Evolutionary conservation across 495 filamentous ascomycete species (phyloP), one percentile per base, ranked within the genome.

Genomic region (Penicillium bialowiezense): DNA sequence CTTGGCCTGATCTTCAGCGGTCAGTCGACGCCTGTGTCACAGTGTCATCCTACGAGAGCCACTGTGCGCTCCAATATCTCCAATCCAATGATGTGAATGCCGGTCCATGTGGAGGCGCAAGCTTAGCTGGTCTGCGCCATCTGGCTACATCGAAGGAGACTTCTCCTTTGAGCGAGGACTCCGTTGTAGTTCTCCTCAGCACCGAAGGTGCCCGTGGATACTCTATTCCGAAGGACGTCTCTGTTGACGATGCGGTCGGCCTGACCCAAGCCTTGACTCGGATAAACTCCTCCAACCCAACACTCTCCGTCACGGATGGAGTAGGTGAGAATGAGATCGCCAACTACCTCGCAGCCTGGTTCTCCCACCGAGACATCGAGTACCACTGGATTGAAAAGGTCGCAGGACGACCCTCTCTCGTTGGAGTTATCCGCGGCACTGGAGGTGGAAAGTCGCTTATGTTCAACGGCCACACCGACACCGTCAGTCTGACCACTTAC

Each of bases 61-160:
- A 86, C 44, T 3, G 55, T 0, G 82, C 80, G 1, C 65, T 80
- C 20, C 44, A 72, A 48, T 69, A 78, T 42, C 64, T 89, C 5
- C 54, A 70, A 7, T 39, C 50, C 0, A 54, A 60, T 1, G 75
- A 71, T 0, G 61, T 87, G 6, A 40, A 59, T n/a, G 75, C 72
- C 28, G 85, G 85, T 0, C 86, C 86, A 8, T 88, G 85, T 59
- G 84, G 85, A 28, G 78, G 79, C 12, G 81, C 83, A 10, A 65
- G 80, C 0, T 49, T 87, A 26, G 82, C 79, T 40, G 85, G 81
- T 7, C 56, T 89, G 41, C 66, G 65, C 15, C 72, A 67, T 18
- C 35, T 81, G 14, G 62, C 59, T 39, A 44, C 52, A 4, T 50
- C 54, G 4, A 59, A 65, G 3, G 65, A 66, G 34, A 34, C 21